Base-by-base conservation (phyloP, 805 yeast species). In the Candida hispaniensis region DNA sequence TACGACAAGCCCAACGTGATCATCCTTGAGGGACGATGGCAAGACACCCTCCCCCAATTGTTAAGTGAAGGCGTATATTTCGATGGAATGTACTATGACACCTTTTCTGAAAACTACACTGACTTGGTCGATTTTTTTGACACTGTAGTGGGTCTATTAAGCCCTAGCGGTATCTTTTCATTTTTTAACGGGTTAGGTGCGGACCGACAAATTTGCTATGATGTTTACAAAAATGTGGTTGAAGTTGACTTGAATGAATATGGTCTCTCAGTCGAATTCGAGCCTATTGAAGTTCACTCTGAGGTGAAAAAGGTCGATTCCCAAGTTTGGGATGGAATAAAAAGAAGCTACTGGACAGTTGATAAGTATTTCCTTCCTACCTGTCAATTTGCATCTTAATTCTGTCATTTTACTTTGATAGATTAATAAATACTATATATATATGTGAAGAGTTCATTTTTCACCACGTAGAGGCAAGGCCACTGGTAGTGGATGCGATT, bases 101-200 rank as follows among this genome's bases (percentile, higher is more conserved):
- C 97, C 0, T 86, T 79, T 54, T 79, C 93, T 44, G 97, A 86
- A 52, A 93, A 82, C 52, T 86, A 88, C 55, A 65, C 65, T 42
- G 95, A 86, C 52, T 79, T 86, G 91, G 62, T 83, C 29, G 88
- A 81, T 33, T 62, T 88, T 16, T 82, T 78, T 51, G 95, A 88
- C 56, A 51, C 68, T 8, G 66, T 81, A 4, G 93, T 83, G 12
- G 96, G 94, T 0, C 59, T 86, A 32, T 58, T 86, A 45, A 78
- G 79, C 52, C 81, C 91, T 6, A 69, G 71, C 19, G 97, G 96
- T 6, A 68, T 73, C 1, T 85, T 86, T 44, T 82, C 94, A 4
- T 86, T 85, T 52, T 86, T 86, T 66, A 88, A 86, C 50, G 97
- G 97, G 0, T 64, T 80, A 7, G 91, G 91, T 14, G 88, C 86